These are phyloP conservation scores for Suillus plorans DNA, from an alignment of 768 basidiomycete genomes.

Conservation along the genomic window DNA sequence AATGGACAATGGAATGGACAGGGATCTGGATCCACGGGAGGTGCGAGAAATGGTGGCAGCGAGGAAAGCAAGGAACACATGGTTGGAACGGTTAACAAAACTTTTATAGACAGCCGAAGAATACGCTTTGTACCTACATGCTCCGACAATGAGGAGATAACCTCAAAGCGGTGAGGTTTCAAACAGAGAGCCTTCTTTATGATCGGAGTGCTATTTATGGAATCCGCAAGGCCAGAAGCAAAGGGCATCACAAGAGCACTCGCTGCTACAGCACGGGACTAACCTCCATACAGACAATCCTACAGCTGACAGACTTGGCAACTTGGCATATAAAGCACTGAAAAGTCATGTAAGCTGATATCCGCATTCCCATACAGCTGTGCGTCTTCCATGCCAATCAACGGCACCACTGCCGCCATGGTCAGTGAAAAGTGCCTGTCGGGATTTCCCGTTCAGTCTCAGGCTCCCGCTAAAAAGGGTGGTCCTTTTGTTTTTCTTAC, in stretches of 20 bases:
- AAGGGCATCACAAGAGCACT: neutral
- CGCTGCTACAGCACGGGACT: neutral
- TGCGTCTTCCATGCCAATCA: neutral
- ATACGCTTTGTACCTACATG: constrained; percentile 7
- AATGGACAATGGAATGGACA: neutral
- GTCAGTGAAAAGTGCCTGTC: neutral
- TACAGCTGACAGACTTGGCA: too few species aligned
- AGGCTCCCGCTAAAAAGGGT: neutral
- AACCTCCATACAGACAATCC: too few species aligned
- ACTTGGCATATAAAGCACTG: neutral
- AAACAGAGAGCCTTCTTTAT: neutral
- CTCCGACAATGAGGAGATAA: constrained; percentile 9
- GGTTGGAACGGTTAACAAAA: neutral
- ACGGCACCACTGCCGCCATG: too few species aligned
- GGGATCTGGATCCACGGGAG: neutral
- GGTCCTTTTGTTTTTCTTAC: neutral
- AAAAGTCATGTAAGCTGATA: neutral
- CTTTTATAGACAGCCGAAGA: constrained; percentile 7
- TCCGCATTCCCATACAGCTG: neutral
- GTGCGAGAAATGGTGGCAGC: neutral
- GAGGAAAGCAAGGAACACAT: neutral
- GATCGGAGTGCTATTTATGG: constrained; percentile 2
- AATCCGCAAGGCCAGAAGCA: neutral
- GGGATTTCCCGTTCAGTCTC: neutral
- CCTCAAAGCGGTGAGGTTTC: constrained; percentile 6